Evolutionary conservation across 75 land plant genomes (phyloP).

Genomic region (Cupressus sempervirens): DNA sequence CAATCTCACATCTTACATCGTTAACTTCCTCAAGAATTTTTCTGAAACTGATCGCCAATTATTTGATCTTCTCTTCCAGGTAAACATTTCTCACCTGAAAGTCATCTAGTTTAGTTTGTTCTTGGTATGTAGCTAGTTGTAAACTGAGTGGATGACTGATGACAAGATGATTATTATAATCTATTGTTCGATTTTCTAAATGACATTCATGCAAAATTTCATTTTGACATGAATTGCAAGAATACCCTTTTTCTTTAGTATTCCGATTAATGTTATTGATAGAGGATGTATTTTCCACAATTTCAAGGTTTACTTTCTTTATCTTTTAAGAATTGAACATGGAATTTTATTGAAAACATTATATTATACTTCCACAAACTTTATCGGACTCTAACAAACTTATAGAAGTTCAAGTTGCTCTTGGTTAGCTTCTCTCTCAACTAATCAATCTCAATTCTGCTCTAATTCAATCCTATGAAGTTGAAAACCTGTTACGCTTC

Average conservation of each 20-base stretch:
- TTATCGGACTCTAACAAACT: background rate
- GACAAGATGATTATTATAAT: background rate
- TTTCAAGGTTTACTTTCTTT: background rate
- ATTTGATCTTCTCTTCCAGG: conserved; percentile 70
- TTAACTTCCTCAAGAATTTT: conserved; percentile 45
- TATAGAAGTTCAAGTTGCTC: background rate
- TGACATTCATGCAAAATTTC: background rate
- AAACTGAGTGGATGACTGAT: background rate
- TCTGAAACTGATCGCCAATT: conserved; percentile 34
- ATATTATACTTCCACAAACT: background rate
- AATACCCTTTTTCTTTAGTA: background rate
- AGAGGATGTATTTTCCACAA: background rate
- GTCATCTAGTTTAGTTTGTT: background rate
- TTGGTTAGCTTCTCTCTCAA: background rate
- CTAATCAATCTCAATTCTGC: background rate
- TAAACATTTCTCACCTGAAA: conserved; percentile 5
- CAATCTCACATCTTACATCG: conserved; percentile 53
- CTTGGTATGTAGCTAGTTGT: background rate
- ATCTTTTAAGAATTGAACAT: background rate
- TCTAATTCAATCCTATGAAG: background rate
- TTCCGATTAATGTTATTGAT: background rate
- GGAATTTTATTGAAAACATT: background rate
- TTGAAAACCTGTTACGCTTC: background rate
- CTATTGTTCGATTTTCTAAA: background rate
- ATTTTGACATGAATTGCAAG: background rate